Evolutionary conservation across 495 filamentous ascomycete species (phyloP).

Genomic region (Daldinia loculata): DNA sequence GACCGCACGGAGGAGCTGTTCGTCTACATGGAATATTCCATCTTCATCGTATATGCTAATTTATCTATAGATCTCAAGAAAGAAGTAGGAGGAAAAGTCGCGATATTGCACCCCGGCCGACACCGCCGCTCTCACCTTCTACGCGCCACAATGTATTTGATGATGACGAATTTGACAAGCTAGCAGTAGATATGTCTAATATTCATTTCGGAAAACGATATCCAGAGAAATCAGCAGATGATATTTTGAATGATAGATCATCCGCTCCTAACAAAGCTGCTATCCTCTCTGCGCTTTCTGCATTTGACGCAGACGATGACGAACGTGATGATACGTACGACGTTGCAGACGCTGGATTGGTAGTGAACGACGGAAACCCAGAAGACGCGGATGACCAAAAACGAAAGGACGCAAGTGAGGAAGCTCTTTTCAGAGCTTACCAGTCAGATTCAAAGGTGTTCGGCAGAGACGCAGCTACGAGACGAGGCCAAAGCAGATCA

Average conservation of each 20-base stretch:
- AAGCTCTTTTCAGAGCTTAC: conserved; percentile 73
- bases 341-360: conserved; percentile 86
- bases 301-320: conserved; percentile 94
- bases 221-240: conserved; percentile 69
- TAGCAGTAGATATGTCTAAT: conserved; percentile 66
- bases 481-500: conserved; percentile 66
- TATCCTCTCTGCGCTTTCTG: conserved; percentile 88
- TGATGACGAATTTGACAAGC: conserved; percentile 80
- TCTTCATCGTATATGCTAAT: conserved; percentile 36
- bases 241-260: conserved; percentile 56
- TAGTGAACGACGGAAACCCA: conserved; percentile 66
- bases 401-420: conserved; percentile 56
- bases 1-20: conserved; percentile 66
- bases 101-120: conserved; percentile 52
- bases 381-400: conserved; percentile 52
- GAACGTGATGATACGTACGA: conserved; percentile 99
- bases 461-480: conserved; percentile 70
- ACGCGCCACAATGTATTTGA: conserved; percentile 72
- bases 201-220: conserved; percentile 81
- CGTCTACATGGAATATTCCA: conserved; percentile 26
- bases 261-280: conserved; percentile 78
- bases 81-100: conserved; percentile 39
- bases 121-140: conserved; percentile 53
- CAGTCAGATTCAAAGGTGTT: conserved; percentile 70
- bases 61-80: conserved; percentile 33